These are phyloP conservation scores for Sedum album DNA, from an alignment of 164 flowering plant species.

Conservation along the genomic window DNA sequence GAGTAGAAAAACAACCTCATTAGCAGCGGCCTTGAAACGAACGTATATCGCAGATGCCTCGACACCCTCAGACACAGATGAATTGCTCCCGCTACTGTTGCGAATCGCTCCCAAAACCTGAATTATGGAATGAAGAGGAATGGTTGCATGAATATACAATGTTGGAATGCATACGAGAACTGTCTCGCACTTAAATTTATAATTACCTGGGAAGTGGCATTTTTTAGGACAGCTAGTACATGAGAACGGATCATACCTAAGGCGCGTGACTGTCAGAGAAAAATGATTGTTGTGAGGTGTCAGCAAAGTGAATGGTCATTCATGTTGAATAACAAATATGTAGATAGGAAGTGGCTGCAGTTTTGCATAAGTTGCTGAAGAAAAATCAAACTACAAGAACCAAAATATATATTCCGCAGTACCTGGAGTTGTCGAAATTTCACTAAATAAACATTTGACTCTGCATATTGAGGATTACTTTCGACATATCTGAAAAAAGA, in stretches of 20 bases:
- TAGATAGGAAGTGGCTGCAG: not conserved
- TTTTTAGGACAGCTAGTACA: slow-evolving; percentile 72
- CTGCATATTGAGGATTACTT: slow-evolving; percentile 92
- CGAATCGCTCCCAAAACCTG: slow-evolving; percentile 73
- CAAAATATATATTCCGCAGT: slow-evolving; percentile 6
- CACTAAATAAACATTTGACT: slow-evolving; percentile 87
- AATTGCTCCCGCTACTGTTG: slow-evolving; percentile 44
- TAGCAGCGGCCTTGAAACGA: slow-evolving; percentile 93
- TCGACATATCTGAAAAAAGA: slow-evolving; percentile 63
- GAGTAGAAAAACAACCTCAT: slow-evolving; percentile 46
- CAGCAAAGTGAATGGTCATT: not conserved
- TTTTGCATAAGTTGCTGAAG: not conserved
- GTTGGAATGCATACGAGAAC: not conserved
- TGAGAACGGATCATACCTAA: slow-evolving; percentile 89
- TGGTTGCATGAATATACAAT: not conserved
- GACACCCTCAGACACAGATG: slow-evolving; percentile 75
- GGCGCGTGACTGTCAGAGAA: slow-evolving; percentile 68
- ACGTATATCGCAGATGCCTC: slow-evolving; percentile 92
- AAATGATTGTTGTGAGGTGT: not conserved
- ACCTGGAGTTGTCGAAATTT: slow-evolving; percentile 96
- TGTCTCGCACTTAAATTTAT: not conserved
- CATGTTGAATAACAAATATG: not conserved
- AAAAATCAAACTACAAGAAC: not conserved
- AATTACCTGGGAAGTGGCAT: slow-evolving; percentile 78
- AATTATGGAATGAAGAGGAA: slow-evolving; percentile 13